phyloP scores from a whole-genome alignment of 768 basidiomycete genomes.

The Gloeostereum incarnatum region DNA sequence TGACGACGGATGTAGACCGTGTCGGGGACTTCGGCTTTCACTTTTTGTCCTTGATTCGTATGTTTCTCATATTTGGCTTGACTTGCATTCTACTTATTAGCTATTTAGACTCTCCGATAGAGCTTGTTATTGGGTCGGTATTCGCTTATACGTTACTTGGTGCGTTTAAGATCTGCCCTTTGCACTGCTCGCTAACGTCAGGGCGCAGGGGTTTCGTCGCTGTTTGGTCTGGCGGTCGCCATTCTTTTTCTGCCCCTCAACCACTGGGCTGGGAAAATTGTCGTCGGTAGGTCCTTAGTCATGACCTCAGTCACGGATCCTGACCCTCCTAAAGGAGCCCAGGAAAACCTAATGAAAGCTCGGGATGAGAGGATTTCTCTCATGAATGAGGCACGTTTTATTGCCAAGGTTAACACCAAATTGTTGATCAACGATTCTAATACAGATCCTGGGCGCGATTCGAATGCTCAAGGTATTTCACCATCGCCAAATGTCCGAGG shows the following conservation, averaged over 20 bases:
- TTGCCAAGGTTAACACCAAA: background rate
- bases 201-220: constrained; percentile 61
- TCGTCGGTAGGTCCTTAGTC: constrained; percentile 29
- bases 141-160: constrained; percentile 77
- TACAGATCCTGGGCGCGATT: constrained; percentile 75
- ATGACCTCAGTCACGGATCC: background rate
- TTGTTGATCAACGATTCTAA: background rate
- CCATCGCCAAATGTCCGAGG: too few relatives aligned
- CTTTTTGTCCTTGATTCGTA: constrained; percentile 58
- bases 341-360: constrained; percentile 86
- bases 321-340: constrained; percentile 29
- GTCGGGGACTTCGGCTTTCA: constrained; percentile 83
- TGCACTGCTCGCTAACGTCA: background rate
- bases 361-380: constrained; percentile 83
- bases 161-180: constrained; percentile 12
- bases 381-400: constrained; percentile 61
- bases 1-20: constrained; percentile 92
- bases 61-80: background rate
- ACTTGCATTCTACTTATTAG: constrained; percentile 1
- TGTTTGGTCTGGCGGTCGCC: constrained; percentile 71
- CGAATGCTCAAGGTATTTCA: constrained; percentile 96
- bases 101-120: constrained; percentile 61
- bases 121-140: constrained; percentile 62
- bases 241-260: constrained; percentile 70
- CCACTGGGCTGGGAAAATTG: constrained; percentile 74